Base-by-base conservation (phyloP, 208 protist species). In the Trypanosoma cruzi region DNA sequence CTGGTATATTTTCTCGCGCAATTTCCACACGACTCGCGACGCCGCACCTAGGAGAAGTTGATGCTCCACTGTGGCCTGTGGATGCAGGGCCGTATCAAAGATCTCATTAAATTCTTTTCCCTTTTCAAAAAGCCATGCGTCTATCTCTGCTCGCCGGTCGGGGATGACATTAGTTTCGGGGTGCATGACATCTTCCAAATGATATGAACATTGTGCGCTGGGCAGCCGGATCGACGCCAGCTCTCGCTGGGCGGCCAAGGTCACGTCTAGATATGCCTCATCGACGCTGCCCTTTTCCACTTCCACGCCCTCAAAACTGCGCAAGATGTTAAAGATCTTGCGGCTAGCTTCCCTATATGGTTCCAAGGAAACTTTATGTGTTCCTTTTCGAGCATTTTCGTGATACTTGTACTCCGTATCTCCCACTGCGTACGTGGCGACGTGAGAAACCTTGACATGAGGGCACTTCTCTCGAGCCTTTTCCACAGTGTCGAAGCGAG, bases 211-310 rank as follows among this genome's bases (percentile, higher is more conserved):
- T 18, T 26, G 52, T 6, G 71, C 46, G 31, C 22, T 31, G 14
- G 64, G 68, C n/a, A 75, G 46, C 4, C 67, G 68, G 42, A 88
- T 18, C 36, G 60, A 55, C 29, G 48, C 75, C 49, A 91, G 72
- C 67, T 91, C 78, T 53, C 22, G 18, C 31, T 61, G 53, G 37
- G 89, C 91, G 13, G 86, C 85, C 64, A 73, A 75, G 10, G 90
- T 96, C 14, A 96, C 80, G 52, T 98, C 94, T 3, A 98, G 62
- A 70, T 84, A 97, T 14, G 86, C 90, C 77, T 98, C 94, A 77
- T 98, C 94, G 11, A 96, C 58, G 40, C 89, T 79, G 0, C 77
- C 88, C 69, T 92, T 94, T 54, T 83, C 84, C 13, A 96, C 79
- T 10, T 55, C 29, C 18, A 94, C 79, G 0, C 80, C 82, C n/a